phyloP scores from a whole-genome alignment of 345 rosid genomes.

The Gossypium anomalum region DNA sequence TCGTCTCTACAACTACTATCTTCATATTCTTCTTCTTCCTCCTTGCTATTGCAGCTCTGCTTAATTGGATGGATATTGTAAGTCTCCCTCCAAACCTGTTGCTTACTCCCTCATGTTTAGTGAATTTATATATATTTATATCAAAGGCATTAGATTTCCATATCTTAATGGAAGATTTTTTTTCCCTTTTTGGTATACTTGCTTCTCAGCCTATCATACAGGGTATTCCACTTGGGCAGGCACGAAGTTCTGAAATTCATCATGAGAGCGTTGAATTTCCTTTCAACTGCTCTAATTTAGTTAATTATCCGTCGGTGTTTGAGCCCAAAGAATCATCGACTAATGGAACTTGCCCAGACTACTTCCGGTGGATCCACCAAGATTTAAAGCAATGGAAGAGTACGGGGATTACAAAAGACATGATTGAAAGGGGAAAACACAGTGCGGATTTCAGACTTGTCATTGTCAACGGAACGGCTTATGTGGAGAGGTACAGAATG shows the following conservation, averaged over 20 bases:
- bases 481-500: conserved; percentile 47
- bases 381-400: conserved; percentile 67
- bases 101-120: not conserved
- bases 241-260: not conserved
- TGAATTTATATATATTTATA: no score
- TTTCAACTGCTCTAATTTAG: not conserved
- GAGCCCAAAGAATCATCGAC: not conserved
- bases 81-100: not conserved
- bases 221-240: not conserved
- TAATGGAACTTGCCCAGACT: not conserved
- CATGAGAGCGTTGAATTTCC: not conserved
- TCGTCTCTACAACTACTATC: conserved; percentile 23
- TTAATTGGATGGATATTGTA: conserved; percentile 35
- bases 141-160: not conserved
- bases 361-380: conserved; percentile 74
- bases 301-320: not conserved
- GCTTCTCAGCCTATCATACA: not conserved
- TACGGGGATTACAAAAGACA: conserved; percentile 54
- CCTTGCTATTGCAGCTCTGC: conserved; percentile 28
- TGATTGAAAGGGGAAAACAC: conserved; percentile 41
- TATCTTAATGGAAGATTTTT: not conserved
- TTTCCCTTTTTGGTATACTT: not conserved
- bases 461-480: conserved; percentile 54
- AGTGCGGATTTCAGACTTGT: conserved; percentile 60
- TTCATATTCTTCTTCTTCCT: conserved; percentile 28